Base-by-base conservation (phyloP, 2,329 filamentous ascomycete species). In the Penicillium sp. region DNA sequence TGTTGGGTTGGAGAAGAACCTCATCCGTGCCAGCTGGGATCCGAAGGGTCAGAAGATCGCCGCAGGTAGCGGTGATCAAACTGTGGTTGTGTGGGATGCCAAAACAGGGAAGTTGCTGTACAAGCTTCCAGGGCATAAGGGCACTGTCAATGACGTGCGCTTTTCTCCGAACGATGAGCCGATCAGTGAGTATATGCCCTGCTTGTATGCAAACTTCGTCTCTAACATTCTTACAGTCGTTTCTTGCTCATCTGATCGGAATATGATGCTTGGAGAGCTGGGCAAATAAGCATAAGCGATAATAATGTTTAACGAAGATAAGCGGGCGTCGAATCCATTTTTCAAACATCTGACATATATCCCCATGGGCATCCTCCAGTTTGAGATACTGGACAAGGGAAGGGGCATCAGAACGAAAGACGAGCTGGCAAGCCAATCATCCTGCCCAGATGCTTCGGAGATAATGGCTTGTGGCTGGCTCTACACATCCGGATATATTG, bases 71-170 rank as follows among this genome's bases (percentile, higher is more conserved):
- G 92, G 90, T 12, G 93, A 99, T 64, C 87, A 90, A 22, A 95
- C 86, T 7, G 90, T 90, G 14, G 86, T 95, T 12, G 83, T 97
- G 9, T 99, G 93, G 93, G 91, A 93, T 42, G 83, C 78, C 48
- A 84, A 88, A 66, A 87, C 81, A n/a, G 91, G 88, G 50, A 97
- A 95, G 75, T 77, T 99, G 61, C 71, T 95, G 56, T 95, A 96
- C 73, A 97, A 97, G 73, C 78, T 99, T 44, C 93, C 93, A 1
- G 93, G 93, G 0, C 93, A 99, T 69, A 93, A 90, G 72, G 93
- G 92, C 29, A 89, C 88, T 0, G 93, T 97, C 43, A 99, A 97
- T 67, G 90, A 92, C 68, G 92, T 92, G 46, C 87, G 95, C 60
- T 95, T 99, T 66, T 86, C 89, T 41, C 90, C 92, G 4, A 81